Conservation (phyloP, 768 basidiomycete genomes). For the Trametes maxima region DNA sequence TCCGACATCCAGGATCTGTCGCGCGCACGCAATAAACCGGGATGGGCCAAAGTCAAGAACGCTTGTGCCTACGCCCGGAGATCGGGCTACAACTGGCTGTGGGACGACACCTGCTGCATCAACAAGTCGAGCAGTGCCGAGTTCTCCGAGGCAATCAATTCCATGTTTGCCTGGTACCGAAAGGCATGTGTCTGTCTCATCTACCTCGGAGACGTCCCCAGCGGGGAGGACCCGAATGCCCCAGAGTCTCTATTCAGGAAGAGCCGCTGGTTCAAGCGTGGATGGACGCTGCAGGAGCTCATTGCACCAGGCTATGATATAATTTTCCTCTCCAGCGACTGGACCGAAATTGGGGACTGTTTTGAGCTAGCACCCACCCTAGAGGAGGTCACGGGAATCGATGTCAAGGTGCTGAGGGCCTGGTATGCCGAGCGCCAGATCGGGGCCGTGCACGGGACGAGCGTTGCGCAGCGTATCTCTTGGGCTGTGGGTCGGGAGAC, state of each 20-base stretch:
- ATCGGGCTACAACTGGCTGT: not conserved
- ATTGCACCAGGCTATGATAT: not conserved
- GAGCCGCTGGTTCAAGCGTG: too few species aligned
- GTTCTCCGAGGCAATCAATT: too few species aligned
- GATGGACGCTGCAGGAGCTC: too few species aligned
- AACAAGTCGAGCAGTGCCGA: too few species aligned
- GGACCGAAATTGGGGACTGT: not conserved
- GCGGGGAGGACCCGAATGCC: not conserved
- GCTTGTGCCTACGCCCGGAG: not conserved
- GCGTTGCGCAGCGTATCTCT: not conserved
- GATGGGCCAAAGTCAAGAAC: not conserved
- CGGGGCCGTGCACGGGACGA: not conserved
- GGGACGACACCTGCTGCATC: not conserved
- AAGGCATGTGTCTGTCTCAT: not conserved
- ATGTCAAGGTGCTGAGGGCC: not conserved
- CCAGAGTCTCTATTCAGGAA: not conserved
- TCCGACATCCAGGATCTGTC: not conserved
- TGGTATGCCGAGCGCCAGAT: not conserved
- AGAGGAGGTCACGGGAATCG: not conserved
- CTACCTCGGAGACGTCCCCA: not conserved
- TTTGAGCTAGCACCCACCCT: not conserved
- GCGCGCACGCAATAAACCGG: not conserved
- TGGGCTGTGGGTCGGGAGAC: conserved; percentile 1
- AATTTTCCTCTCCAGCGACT: conserved; percentile 3
- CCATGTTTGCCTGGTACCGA: not conserved